phyloP scores from a whole-genome alignment of 208 protist genomes.

The Wallacemonas sp. region DNA sequence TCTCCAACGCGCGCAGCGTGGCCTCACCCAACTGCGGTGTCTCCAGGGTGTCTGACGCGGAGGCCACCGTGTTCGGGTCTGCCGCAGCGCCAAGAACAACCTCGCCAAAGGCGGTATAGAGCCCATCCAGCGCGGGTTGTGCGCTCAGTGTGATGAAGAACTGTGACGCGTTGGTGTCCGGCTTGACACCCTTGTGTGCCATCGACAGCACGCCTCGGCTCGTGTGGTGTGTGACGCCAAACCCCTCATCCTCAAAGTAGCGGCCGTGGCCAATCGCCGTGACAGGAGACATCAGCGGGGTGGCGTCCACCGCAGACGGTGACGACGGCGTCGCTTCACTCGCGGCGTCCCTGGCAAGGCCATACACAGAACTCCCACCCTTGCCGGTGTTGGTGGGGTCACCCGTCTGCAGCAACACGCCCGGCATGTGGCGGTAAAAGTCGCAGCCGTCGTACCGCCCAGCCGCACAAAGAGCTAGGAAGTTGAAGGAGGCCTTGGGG shows the following conservation, averaged over 20 bases:
- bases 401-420: slow-evolving; percentile 92
- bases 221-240: slow-evolving; percentile 89
- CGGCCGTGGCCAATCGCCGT: slow-evolving; percentile 19
- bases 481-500: slow-evolving; percentile 95
- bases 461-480: slow-evolving; percentile 91
- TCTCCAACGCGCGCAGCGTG: slow-evolving; percentile 56
- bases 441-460: slow-evolving; percentile 93
- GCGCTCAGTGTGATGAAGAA: slow-evolving; percentile 81
- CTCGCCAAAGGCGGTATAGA: slow-evolving; percentile 96
- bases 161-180: slow-evolving; percentile 90
- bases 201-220: slow-evolving; percentile 92
- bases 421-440: slow-evolving; percentile 94
- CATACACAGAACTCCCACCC: slow-evolving; percentile 94
- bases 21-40: slow-evolving; percentile 35
- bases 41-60: not conserved
- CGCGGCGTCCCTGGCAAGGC: slow-evolving; percentile 13
- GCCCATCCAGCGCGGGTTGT: slow-evolving; percentile 66
- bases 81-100: slow-evolving; percentile 51
- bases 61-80: slow-evolving; percentile 1
- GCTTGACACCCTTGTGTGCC: slow-evolving; percentile 91
- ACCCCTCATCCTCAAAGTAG: slow-evolving; percentile 86
- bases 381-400: slow-evolving; percentile 93
- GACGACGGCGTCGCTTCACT: not conserved
- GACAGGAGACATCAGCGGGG: not conserved
- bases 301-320: not conserved